Percentiles rank a stretch among this genome's conserved stretches.
These are phyloP conservation scores for Aspergillus panamensis DNA, from an alignment of 495 filamentous ascomycete genomes.

Conservation along the genomic window DNA sequence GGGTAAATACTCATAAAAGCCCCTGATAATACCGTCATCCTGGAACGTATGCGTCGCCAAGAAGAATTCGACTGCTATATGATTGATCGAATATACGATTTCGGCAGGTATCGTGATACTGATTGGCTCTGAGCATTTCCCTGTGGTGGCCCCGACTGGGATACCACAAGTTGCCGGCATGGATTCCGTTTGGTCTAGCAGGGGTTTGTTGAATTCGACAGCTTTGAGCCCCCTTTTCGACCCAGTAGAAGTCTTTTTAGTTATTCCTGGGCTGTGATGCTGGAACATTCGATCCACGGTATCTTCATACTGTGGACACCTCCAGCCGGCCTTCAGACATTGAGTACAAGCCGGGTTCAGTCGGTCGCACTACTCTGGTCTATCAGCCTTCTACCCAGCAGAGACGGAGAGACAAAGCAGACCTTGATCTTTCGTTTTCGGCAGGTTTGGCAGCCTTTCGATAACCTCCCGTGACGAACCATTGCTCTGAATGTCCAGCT, in stretches of 20 bases:
- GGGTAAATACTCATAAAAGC: slow-evolving; percentile 8
- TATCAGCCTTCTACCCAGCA: not conserved
- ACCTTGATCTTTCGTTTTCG: slow-evolving; percentile 16
- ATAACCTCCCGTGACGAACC: slow-evolving; percentile 12
- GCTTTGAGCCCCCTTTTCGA: no score
- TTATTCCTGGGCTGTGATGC: not conserved
- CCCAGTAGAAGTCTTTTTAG: no score
- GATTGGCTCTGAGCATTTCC: no score
- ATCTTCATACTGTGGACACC: slow-evolving; percentile 9
- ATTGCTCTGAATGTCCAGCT: not conserved
- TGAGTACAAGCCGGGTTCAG: not conserved
- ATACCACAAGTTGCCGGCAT: no score
- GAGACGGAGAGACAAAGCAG: not conserved
- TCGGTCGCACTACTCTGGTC: slow-evolving; percentile 2
- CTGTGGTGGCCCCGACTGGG: no score
- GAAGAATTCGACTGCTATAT: slow-evolving; percentile 7
- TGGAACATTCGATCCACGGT: slow-evolving; percentile 11
- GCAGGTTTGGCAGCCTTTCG: slow-evolving; percentile 10
- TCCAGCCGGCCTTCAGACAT: slow-evolving; percentile 6
- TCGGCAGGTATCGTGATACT: not conserved
- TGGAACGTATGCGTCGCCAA: not conserved
- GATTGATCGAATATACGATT: not conserved
- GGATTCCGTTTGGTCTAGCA: no score
- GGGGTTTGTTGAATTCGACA: no score
- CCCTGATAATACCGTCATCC: not conserved